Evolutionary conservation across 1,284 basidiomycete genomes (phyloP).

Genomic region (Xerocomus nothofagi): DNA sequence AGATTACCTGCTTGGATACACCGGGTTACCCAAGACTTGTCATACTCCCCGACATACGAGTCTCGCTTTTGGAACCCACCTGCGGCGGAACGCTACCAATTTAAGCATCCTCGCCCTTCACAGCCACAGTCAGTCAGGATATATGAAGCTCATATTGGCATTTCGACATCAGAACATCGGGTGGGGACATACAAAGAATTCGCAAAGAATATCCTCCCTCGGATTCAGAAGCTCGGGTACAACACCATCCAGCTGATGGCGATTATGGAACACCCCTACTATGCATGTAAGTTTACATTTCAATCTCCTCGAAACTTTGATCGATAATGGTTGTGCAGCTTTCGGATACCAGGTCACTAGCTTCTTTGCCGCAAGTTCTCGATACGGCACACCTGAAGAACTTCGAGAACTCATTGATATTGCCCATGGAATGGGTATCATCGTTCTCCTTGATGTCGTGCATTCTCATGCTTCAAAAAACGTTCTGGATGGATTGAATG

Average conservation of each 20-base stretch:
- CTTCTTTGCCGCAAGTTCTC: conserved; percentile 97
- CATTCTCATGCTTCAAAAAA: conserved; percentile 99
- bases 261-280: conserved; percentile 98
- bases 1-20: conserved; percentile 92
- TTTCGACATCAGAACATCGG: conserved; percentile 84
- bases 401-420: conserved; percentile 94
- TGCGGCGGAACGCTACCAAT: conserved; percentile 65
- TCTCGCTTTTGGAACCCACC: conserved; percentile 99
- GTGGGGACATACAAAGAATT: conserved; percentile 98
- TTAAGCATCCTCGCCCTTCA: conserved; percentile 77
- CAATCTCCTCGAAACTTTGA: conserved; percentile 2
- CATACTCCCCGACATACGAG: conserved; percentile 90
- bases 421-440: conserved; percentile 90
- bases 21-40: conserved; percentile 92
- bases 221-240: conserved; percentile 91
- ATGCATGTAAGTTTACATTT: conserved; percentile 72
- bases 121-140: conserved; percentile 78
- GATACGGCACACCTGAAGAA: conserved; percentile 93
- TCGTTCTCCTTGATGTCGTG: conserved; percentile 93
- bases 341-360: conserved; percentile 98
- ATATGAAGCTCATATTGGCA: conserved; percentile 98
- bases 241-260: conserved; percentile 98
- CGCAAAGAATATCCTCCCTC: conserved; percentile 78
- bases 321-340: conserved; percentile 45
- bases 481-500: conserved; percentile 91